Evolutionary conservation across 139 green algal species (phyloP).

Genomic region (Ostreobium quekettii): DNA sequence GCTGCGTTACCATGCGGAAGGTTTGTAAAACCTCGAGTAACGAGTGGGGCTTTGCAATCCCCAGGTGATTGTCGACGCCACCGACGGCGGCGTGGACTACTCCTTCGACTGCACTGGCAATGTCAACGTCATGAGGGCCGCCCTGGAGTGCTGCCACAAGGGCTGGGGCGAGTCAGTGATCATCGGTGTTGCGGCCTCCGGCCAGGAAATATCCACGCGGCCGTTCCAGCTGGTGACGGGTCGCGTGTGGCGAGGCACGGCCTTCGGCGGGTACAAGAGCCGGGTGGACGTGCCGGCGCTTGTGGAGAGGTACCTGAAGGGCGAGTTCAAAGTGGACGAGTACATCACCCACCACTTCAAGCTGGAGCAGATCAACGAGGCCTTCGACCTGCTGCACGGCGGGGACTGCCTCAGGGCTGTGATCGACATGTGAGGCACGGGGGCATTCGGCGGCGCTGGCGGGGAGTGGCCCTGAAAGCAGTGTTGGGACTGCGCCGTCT

Average conservation of each 20-base stretch:
- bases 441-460: too few relatives aligned
- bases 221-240: slow-evolving; percentile 96
- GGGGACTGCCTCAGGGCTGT: slow-evolving; percentile 85
- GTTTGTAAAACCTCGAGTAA: slow-evolving; percentile 11
- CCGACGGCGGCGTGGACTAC: slow-evolving; percentile 90
- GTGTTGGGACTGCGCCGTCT: too few relatives aligned
- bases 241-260: slow-evolving; percentile 84
- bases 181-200: slow-evolving; percentile 76
- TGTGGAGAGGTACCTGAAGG: slow-evolving; percentile 73
- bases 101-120: slow-evolving; percentile 79
- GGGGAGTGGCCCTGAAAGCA: too few relatives aligned
- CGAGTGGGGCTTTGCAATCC: too few relatives aligned
- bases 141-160: slow-evolving; percentile 87
- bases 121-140: slow-evolving; percentile 80
- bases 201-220: slow-evolving; percentile 83
- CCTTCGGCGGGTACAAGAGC: slow-evolving; percentile 91
- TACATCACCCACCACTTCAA: slow-evolving; percentile 88
- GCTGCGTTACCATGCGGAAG: too few relatives aligned
- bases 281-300: slow-evolving; percentile 77
- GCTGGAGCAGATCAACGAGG: slow-evolving; percentile 84
- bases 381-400: slow-evolving; percentile 87
- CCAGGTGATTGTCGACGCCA: slow-evolving; percentile 78
- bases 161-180: slow-evolving; percentile 76
- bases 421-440: slow-evolving; percentile 46
- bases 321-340: slow-evolving; percentile 76